phyloP scores from a whole-genome alignment of 257 asterid species.

The Primulina huaijiensis region DNA sequence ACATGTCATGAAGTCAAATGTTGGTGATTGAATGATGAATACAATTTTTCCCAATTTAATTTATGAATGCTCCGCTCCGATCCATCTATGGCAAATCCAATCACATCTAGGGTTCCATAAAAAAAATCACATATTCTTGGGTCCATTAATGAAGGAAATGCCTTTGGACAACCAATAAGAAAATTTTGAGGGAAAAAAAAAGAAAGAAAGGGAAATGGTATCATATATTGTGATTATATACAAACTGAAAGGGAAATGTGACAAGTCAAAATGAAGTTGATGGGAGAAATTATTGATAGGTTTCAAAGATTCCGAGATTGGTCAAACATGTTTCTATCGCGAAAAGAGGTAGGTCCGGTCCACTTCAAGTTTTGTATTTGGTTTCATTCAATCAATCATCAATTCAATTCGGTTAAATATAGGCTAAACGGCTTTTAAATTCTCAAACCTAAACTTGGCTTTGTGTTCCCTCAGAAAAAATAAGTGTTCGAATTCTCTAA shows the following conservation, averaged over 20 bases:
- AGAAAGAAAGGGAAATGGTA: neutral
- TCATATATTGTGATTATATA: neutral
- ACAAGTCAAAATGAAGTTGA: neutral
- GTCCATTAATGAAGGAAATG: neutral
- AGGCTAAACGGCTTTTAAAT: too few species aligned
- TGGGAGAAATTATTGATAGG: neutral
- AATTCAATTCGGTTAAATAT: neutral
- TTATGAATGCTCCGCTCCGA: neutral
- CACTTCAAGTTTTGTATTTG: neutral
- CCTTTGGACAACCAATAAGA: neutral
- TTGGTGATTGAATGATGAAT: constrained; percentile 27
- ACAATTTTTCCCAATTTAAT: constrained; percentile 18
- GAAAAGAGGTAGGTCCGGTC: neutral
- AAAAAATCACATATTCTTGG: too few species aligned
- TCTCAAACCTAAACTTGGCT: too few species aligned
- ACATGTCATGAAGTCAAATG: constrained; percentile 36
- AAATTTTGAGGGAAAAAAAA: neutral
- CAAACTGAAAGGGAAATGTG: neutral
- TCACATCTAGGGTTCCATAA: neutral
- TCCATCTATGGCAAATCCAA: neutral
- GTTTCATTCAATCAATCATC: neutral
- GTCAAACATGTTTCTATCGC: constrained; percentile 13
- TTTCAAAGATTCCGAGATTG: neutral
- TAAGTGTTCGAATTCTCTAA: too few species aligned
- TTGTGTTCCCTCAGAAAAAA: too few species aligned